Percentiles rank a stretch among this genome's conserved stretches.
Evolutionary conservation across 345 rosid species (phyloP).

Genomic region (Camelina hispida): DNA sequence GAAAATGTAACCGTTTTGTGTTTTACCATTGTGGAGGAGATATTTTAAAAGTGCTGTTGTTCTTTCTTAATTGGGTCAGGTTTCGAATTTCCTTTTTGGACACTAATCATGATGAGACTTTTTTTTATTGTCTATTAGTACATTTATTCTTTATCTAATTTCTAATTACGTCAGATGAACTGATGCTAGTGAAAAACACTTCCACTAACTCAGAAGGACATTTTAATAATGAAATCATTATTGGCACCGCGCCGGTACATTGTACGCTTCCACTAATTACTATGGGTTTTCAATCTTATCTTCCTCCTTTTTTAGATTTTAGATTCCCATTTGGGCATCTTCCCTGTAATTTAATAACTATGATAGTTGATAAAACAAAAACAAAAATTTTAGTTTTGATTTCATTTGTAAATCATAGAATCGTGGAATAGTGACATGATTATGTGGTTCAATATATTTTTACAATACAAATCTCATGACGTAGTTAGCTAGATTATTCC

Average conservation of each 20-base stretch:
- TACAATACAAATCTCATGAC: too few relatives aligned
- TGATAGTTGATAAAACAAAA: background rate
- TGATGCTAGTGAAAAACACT: conserved; percentile 26
- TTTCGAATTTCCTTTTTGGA: conserved; percentile 33
- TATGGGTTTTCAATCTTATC: background rate
- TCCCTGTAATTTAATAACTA: background rate
- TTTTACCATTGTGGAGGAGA: background rate
- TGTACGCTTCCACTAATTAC: conserved; percentile 7
- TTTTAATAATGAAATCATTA: conserved; percentile 8
- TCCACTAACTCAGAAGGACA: conserved; percentile 19
- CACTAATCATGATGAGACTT: conserved; percentile 33
- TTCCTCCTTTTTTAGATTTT: background rate
- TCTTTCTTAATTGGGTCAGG: conserved; percentile 34
- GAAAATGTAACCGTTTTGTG: background rate
- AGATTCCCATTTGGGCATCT: background rate
- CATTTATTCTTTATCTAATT: background rate
- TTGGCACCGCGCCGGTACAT: conserved; percentile 26
- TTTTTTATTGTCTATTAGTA: conserved; percentile 14
- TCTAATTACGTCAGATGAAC: conserved; percentile 4
- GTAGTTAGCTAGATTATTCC: background rate
- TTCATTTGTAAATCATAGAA: background rate
- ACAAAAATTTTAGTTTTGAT: background rate
- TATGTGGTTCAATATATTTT: background rate
- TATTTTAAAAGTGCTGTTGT: background rate
- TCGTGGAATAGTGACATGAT: background rate